Evolutionary conservation across 106 monocot genomes (phyloP).

Genomic region (Dendrobium catenatum): DNA sequence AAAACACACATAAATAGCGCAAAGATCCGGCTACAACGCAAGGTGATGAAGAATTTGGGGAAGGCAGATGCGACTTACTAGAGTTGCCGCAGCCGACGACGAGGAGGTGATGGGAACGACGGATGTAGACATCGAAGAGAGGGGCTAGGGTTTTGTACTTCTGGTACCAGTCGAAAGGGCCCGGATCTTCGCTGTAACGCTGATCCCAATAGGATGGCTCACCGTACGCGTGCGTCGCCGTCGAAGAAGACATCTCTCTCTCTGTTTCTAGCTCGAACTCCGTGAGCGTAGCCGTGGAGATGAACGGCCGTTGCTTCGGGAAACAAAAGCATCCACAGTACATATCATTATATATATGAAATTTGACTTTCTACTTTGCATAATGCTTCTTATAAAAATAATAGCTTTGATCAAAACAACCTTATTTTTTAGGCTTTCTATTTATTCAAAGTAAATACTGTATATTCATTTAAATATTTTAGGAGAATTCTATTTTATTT

Average conservation of each 20-base stretch:
- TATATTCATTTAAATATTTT: too few species aligned
- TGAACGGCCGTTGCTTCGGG: too few species aligned
- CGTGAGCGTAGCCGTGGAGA: too few species aligned
- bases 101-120: slow-evolving; percentile 52
- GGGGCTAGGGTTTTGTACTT: slow-evolving; percentile 64
- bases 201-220: slow-evolving; percentile 92
- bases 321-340: too few species aligned
- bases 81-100: slow-evolving; percentile 96
- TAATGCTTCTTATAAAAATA: too few species aligned
- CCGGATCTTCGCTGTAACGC: slow-evolving; percentile 54
- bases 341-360: too few species aligned
- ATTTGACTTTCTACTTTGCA: too few species aligned
- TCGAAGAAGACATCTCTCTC: slow-evolving; percentile 22
- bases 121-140: slow-evolving; percentile 54
- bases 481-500: too few species aligned
- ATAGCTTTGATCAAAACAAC: too few species aligned
- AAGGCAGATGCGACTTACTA: slow-evolving; percentile 15
- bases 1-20: neutral
- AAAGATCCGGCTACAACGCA: neutral
- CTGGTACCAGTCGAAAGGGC: slow-evolving; percentile 95
- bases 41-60: neutral
- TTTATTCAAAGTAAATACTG: too few species aligned
- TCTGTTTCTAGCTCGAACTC: too few species aligned
- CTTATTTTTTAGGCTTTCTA: too few species aligned
- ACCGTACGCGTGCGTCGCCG: slow-evolving; percentile 64